Conservation (phyloP, 441 rosid species). For the Euphorbia celastroides region DNA sequence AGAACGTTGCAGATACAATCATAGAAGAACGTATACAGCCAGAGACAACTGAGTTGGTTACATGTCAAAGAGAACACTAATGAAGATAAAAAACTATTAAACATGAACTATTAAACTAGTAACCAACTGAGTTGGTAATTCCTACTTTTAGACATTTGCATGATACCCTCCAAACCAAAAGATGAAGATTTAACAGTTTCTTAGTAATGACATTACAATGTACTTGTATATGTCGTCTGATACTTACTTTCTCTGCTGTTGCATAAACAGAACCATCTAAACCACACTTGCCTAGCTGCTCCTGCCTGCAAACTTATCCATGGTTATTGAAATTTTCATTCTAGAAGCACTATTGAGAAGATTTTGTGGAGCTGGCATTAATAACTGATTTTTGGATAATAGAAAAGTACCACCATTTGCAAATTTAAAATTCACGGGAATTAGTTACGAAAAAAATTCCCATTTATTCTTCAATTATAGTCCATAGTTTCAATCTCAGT, state of each 20-base stretch:
- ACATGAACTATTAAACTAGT: conserved; percentile 1
- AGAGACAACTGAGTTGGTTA: background rate
- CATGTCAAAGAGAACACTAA: background rate
- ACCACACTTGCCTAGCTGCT: conserved; percentile 54
- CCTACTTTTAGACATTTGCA: background rate
- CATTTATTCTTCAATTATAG: background rate
- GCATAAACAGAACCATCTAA: conserved; percentile 42
- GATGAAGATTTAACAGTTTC: background rate
- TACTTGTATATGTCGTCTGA: background rate
- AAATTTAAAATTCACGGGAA: background rate
- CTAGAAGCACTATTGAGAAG: background rate
- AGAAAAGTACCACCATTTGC: background rate
- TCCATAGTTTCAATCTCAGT: background rate
- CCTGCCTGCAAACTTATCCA: conserved; percentile 31
- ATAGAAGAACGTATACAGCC: background rate
- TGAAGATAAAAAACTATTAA: background rate
- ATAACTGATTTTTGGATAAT: background rate
- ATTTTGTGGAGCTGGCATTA: background rate
- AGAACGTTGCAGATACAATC: background rate
- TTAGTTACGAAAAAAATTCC: background rate
- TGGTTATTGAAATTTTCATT: background rate
- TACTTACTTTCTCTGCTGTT: conserved; percentile 8
- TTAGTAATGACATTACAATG: background rate
- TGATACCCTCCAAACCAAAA: background rate
- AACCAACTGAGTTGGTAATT: background rate